Conservation (phyloP, 1,139 yeast species). For the Wickerhamomyces sp. region DNA sequence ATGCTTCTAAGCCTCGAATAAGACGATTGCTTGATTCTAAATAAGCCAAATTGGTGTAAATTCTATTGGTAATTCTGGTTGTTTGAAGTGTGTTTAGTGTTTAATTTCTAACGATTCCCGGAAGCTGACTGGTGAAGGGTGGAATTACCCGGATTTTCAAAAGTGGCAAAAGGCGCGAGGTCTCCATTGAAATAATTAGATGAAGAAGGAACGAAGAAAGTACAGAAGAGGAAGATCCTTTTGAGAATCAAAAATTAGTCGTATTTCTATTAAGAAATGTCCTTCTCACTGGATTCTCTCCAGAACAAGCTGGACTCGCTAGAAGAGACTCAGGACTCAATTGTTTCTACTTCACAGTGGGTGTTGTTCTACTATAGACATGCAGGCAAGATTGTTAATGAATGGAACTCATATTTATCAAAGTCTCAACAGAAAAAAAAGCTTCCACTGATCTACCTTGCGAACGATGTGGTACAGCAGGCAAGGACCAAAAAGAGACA, state of each 20-base stretch:
- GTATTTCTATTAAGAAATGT: slow-evolving; percentile 31
- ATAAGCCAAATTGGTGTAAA: too few species aligned
- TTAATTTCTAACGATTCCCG: background rate
- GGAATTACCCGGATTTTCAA: background rate
- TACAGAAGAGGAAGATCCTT: too few species aligned
- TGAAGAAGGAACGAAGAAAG: too few species aligned
- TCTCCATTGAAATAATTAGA: too few species aligned
- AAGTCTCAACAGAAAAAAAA: slow-evolving; percentile 39
- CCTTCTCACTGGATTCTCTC: slow-evolving; percentile 55
- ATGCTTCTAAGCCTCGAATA: too few species aligned
- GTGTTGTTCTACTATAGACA: slow-evolving; percentile 72
- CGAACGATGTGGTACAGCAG: slow-evolving; percentile 83
- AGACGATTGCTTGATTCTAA: too few species aligned
- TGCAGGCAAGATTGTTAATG: slow-evolving; percentile 50
- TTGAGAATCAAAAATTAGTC: too few species aligned
- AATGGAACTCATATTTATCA: slow-evolving; percentile 52
- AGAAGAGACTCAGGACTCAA: slow-evolving; percentile 77
- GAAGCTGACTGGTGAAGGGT: background rate
- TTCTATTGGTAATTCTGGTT: background rate
- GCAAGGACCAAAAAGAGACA: slow-evolving; percentile 59
- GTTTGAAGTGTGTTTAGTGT: background rate
- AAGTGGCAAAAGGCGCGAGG: too few species aligned
- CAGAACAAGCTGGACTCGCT: slow-evolving; percentile 52
- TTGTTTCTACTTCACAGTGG: slow-evolving; percentile 83
- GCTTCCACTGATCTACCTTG: slow-evolving; percentile 62